Evolutionary conservation across 1,284 basidiomycete species (phyloP), one percentile per base, ranked within the genome.

Genomic region (Apiotrichum laibachii): DNA sequence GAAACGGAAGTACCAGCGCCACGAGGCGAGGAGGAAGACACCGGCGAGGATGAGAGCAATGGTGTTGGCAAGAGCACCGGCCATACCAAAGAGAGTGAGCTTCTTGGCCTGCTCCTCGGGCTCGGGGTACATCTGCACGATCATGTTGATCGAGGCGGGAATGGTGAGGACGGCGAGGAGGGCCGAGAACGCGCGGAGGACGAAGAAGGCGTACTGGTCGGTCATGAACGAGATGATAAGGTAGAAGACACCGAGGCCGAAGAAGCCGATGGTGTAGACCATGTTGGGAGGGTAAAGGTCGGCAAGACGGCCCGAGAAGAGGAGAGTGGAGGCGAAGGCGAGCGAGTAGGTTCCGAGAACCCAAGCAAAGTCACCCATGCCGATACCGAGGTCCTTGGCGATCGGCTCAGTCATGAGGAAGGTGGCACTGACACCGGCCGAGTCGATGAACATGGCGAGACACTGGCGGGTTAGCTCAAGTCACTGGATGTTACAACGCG

Each of bases 1-100:
- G 52, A 75, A 74, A 53, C 72, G 64, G 65, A 77, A 76, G 61
- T 80, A 75, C 79, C 79, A 71, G 51, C 66, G 50, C 75, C 75
- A 70, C 59, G 43, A 53, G n/a, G 74, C 69, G 21, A 76, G 65
- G 26, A 75, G 59, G 70, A 76, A 73, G 19, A 73, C 65, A 56
- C 73, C 76, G n/a, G 73, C 72, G 51, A 77, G 67, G 34, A 77
- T 55, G 50, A 70, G 63, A 16, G 66, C 62, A 34, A 65, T 37
- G 11, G 59, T 59, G 57, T 63, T 60, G 56, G 72, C 75, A 2
- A 76, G 61, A 5, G 71, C 75, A 43, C 69, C 72, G 5, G 71
- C 63, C 66, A 77, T 67, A 49, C 72, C 71, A 65, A 77, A 78
- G 1, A 78, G 63, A 2, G 68, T 71, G 43, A 78, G 70, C 54